Conservation (phyloP, 352 stramenopile genomes). For the Phytophthora agathidicida region DNA sequence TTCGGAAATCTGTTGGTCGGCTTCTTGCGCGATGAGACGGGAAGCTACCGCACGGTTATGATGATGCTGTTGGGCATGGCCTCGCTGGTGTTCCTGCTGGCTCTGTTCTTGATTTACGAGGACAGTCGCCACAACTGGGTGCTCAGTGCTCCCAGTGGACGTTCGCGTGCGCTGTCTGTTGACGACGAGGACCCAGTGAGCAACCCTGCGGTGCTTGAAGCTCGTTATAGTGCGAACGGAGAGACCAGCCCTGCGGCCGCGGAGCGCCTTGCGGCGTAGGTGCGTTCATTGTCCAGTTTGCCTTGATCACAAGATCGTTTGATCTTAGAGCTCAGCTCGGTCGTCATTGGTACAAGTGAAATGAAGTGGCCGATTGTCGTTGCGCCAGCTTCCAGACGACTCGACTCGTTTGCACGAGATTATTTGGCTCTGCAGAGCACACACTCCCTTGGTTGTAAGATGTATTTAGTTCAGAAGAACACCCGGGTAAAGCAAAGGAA, state of each 20-base stretch:
- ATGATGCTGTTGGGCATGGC: slow-evolving; percentile 82
- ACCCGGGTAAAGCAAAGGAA: slow-evolving; percentile 27
- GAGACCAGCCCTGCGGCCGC: slow-evolving; percentile 18
- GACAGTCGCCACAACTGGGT: slow-evolving; percentile 63
- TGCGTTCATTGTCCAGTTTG: background rate
- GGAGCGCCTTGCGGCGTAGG: slow-evolving; percentile 14
- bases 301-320: slow-evolving; percentile 3
- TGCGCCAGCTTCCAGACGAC: slow-evolving; percentile 17
- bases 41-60: slow-evolving; percentile 86
- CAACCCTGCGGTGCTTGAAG: slow-evolving; percentile 47
- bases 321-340: slow-evolving; percentile 25
- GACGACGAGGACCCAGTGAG: slow-evolving; percentile 63
- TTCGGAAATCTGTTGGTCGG: slow-evolving; percentile 88
- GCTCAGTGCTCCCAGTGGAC: slow-evolving; percentile 59
- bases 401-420: slow-evolving; percentile 16
- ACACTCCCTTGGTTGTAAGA: slow-evolving; percentile 38
- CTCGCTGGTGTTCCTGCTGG: slow-evolving; percentile 67
- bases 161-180: slow-evolving; percentile 60
- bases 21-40: slow-evolving; percentile 81
- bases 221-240: slow-evolving; percentile 28
- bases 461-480: slow-evolving; percentile 53
- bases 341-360: slow-evolving; percentile 13
- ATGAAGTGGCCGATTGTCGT: slow-evolving; percentile 20
- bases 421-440: slow-evolving; percentile 10
- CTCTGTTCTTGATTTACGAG: slow-evolving; percentile 66